Conservation (phyloP, 2,329 filamentous ascomycete genomes). For the Pseudogymnoascus sp. region DNA sequence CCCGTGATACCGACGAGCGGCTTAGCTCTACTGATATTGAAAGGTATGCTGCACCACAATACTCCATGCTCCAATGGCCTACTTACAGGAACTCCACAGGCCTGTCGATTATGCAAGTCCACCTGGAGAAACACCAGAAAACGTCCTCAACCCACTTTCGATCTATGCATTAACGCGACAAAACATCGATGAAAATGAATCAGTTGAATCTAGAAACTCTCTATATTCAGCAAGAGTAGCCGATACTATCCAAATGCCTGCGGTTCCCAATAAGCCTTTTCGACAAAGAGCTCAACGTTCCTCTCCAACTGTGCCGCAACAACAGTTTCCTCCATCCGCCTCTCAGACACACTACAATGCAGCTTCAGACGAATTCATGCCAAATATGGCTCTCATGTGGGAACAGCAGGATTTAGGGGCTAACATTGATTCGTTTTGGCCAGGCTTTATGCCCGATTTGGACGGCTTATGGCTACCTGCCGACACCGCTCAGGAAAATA, state of each 20-base stretch:
- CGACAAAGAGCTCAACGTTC: background rate
- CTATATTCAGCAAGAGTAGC: background rate
- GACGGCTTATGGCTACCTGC: conserved; percentile 8
- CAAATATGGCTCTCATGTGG: conserved; percentile 9
- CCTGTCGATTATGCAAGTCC: conserved; percentile 11
- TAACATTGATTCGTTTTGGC: background rate
- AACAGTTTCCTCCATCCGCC: background rate
- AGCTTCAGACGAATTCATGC: background rate
- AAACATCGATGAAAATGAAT: conserved; percentile 23
- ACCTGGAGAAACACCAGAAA: conserved; percentile 21
- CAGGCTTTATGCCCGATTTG: conserved; percentile 4
- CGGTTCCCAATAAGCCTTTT: background rate
- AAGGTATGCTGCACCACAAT: background rate
- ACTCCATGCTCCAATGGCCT: background rate
- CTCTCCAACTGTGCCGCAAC: background rate
- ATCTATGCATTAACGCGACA: conserved; percentile 25
- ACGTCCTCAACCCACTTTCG: conserved; percentile 25
- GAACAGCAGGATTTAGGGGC: background rate
- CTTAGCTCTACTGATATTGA: background rate
- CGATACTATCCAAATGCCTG: background rate
- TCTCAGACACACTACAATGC: background rate
- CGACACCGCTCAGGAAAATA: background rate
- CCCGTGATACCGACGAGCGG: background rate
- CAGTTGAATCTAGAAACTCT: conserved; percentile 18
- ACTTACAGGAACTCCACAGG: background rate